A percentile compares a stretch with the other conserved stretches of the same genome.
These are phyloP conservation scores for Puccinia triticina DNA, from an alignment of 1,284 basidiomycete species.

Conservation along the genomic window DNA sequence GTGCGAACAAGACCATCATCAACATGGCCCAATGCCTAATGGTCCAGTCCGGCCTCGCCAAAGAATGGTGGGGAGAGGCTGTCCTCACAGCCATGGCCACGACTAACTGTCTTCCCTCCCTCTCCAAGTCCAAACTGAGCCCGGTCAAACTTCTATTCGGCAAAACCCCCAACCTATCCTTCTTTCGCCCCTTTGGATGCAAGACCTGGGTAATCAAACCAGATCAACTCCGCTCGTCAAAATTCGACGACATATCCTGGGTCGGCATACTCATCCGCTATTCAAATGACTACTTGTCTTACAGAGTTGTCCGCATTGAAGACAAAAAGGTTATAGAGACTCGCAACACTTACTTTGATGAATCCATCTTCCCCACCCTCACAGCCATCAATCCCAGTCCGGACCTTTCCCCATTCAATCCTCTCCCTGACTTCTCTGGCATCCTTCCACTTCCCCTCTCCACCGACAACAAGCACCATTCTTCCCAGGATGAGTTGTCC, in stretches of 20 bases:
- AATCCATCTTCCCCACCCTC: not conserved
- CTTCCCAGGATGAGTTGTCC: no score
- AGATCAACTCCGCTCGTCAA: not conserved
- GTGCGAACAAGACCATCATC: no score
- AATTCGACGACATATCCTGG: not conserved
- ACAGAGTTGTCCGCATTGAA: no score
- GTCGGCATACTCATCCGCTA: not conserved
- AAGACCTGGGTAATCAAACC: not conserved
- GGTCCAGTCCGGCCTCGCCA: not conserved
- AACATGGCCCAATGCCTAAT: not conserved
- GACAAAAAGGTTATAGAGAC: not conserved
- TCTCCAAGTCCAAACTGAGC: not conserved
- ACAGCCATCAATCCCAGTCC: no score
- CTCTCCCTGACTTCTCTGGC: no score
- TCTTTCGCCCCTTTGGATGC: slow-evolving; percentile 12
- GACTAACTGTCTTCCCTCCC: slow-evolving; percentile 13
- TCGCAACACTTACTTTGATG: not conserved
- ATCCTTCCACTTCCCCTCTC: no score
- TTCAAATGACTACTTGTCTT: not conserved
- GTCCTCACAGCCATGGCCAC: not conserved
- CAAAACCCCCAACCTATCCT: not conserved
- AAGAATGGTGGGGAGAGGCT: not conserved
- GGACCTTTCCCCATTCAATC: no score
- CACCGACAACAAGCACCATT: no score
- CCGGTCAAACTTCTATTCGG: not conserved